Conservation (phyloP, 2,329 filamentous ascomycete genomes). For the Ceratocystiopsis sp. region DNA sequence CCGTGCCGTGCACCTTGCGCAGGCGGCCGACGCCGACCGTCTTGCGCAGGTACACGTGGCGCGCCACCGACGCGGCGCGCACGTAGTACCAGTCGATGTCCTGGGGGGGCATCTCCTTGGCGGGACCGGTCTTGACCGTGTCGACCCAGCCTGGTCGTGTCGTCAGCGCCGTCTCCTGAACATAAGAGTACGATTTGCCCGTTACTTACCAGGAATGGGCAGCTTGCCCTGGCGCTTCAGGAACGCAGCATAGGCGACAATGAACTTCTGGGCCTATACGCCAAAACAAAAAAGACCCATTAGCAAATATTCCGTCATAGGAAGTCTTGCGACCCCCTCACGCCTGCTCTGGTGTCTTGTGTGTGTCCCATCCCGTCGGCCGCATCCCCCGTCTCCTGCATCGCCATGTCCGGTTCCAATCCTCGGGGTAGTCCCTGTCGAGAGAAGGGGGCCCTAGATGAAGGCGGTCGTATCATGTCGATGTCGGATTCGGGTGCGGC, state of each 20-base stretch:
- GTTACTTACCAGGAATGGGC: constrained; percentile 58
- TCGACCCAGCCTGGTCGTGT: constrained; percentile 97
- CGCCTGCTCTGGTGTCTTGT: constrained; percentile 39
- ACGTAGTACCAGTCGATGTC: constrained; percentile 92
- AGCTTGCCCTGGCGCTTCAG: constrained; percentile 91
- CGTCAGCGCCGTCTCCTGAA: too few species aligned
- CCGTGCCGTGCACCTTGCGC: constrained; percentile 77
- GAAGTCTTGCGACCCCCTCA: constrained; percentile 56
- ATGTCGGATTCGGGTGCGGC: too few species aligned
- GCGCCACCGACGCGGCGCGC: constrained; percentile 86
- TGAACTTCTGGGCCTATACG: constrained; percentile 71
- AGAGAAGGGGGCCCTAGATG: not conserved
- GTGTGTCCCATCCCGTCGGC: constrained; percentile 13
- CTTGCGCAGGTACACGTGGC: constrained; percentile 99
- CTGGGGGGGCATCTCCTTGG: constrained; percentile 96
- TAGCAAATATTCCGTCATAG: constrained; percentile 57
- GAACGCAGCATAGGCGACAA: constrained; percentile 67
- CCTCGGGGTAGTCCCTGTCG: not conserved
- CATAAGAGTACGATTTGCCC: too few species aligned
- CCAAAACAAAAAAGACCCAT: constrained; percentile 30
- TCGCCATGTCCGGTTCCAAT: not conserved
- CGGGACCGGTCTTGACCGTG: constrained; percentile 94
- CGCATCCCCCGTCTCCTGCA: not conserved
- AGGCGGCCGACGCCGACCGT: constrained; percentile 94
- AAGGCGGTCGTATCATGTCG: too few species aligned